Conservation (phyloP, 148 eudicot species). For the Heliamphora exappendiculata region DNA sequence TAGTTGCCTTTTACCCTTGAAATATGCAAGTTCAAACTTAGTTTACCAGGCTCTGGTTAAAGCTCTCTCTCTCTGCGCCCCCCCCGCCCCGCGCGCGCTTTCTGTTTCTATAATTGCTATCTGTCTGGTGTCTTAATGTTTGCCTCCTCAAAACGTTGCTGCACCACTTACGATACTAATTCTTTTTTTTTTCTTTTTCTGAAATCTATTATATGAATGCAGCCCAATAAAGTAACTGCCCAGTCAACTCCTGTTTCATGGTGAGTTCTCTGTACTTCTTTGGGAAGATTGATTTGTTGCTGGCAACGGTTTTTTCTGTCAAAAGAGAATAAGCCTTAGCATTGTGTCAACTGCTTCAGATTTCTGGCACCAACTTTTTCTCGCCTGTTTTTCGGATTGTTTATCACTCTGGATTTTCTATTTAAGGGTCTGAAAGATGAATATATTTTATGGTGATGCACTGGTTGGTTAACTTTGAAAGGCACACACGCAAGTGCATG, state of each 20-base stretch:
- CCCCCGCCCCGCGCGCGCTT: neutral
- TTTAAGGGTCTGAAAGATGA: neutral
- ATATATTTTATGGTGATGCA: neutral
- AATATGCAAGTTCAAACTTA: neutral
- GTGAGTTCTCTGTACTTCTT: conserved; percentile 39
- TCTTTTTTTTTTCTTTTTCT: neutral
- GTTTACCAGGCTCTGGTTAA: neutral
- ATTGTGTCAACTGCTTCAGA: neutral
- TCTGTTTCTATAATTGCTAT: neutral
- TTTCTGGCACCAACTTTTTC: neutral
- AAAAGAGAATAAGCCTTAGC: neutral
- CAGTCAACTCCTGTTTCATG: conserved; percentile 94
- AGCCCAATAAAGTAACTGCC: conserved; percentile 65
- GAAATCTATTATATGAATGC: conserved; percentile 19
- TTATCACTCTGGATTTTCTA: neutral
- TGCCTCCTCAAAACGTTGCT: neutral
- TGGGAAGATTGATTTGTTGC: neutral
- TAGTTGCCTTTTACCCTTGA: neutral
- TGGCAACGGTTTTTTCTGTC: neutral
- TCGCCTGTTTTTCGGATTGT: neutral
- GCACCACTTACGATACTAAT: neutral
- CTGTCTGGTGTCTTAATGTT: neutral
- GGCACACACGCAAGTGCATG: neutral
- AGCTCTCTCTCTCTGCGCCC: neutral
- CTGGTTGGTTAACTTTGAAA: neutral